phyloP scores from a whole-genome alignment of 2,329 filamentous ascomycete species.

The Nemania diffusa region DNA sequence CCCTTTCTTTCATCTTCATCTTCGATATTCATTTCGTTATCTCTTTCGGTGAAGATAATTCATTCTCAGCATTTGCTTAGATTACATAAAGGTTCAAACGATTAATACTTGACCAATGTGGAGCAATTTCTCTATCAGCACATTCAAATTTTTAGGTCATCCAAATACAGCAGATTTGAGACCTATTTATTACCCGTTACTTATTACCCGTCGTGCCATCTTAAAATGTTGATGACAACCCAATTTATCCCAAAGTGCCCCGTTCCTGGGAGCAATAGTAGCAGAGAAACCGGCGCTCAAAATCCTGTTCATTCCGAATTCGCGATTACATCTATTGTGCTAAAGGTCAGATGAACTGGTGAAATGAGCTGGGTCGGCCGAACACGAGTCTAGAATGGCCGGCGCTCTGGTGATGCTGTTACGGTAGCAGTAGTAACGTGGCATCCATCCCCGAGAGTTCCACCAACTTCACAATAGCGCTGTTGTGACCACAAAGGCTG shows the following conservation, averaged over 20 bases:
- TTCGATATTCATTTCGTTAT: neutral
- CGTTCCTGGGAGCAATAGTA: neutral
- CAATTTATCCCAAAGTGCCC: too few species aligned
- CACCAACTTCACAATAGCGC: neutral
- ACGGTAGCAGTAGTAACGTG: conserved; percentile 31
- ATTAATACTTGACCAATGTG: neutral
- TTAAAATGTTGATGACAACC: too few species aligned
- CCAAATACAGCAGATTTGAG: too few species aligned
- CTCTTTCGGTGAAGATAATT: neutral
- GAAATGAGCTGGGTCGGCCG: conserved; percentile 5
- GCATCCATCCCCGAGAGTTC: conserved; percentile 20
- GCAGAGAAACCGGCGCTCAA: neutral
- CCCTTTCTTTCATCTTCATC: neutral
- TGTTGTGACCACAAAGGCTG: conserved; percentile 1
- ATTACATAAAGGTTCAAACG: too few species aligned
- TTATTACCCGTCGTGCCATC: too few species aligned
- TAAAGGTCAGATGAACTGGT: neutral
- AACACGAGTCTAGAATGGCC: neutral
- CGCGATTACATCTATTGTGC: too few species aligned
- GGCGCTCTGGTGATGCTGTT: conserved; percentile 2
- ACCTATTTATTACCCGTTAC: too few species aligned
- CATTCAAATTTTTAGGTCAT: too few species aligned
- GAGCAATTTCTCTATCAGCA: too few species aligned
- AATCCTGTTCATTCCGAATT: neutral
- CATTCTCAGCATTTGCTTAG: neutral